Conservation (phyloP, 2,329 filamentous ascomycete species). For the Nemania diffusa region DNA sequence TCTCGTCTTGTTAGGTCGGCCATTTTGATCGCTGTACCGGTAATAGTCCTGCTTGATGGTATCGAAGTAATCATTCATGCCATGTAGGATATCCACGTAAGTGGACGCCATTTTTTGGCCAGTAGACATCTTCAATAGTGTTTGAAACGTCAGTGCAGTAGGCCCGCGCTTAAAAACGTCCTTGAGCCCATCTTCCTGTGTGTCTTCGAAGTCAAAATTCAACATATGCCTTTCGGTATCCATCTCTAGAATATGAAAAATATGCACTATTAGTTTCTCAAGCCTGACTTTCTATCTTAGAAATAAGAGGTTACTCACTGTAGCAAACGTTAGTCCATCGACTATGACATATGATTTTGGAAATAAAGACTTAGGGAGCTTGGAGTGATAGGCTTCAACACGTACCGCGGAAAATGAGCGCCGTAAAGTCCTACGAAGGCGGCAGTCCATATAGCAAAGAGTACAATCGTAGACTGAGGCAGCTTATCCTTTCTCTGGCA, state of each 20-base stretch:
- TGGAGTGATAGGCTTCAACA: no score
- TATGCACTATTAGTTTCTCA: no score
- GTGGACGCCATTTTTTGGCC: constrained; percentile 67
- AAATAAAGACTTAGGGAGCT: no score
- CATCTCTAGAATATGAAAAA: no score
- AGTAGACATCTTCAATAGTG: constrained; percentile 62
- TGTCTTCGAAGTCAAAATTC: constrained; percentile 50
- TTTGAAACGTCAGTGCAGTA: constrained; percentile 60
- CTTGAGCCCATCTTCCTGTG: constrained; percentile 35
- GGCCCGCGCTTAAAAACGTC: constrained; percentile 54
- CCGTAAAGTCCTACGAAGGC: constrained; percentile 74
- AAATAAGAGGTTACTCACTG: no score
- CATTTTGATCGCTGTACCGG: constrained; percentile 45
- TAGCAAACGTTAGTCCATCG: no score
- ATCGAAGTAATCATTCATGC: constrained; percentile 64
- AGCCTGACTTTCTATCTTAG: no score
- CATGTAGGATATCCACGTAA: constrained; percentile 64
- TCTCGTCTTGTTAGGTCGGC: constrained; percentile 45
- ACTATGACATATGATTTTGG: no score
- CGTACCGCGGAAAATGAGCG: constrained; percentile 72
- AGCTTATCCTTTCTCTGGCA: constrained; percentile 69
- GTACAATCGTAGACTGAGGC: constrained; percentile 73
- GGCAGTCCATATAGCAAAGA: constrained; percentile 74
- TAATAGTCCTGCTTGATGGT: constrained; percentile 62
- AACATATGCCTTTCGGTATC: constrained; percentile 67